Evolutionary conservation across 2,329 filamentous ascomycete species (phyloP).

Genomic region (Xylariaceae sp.): DNA sequence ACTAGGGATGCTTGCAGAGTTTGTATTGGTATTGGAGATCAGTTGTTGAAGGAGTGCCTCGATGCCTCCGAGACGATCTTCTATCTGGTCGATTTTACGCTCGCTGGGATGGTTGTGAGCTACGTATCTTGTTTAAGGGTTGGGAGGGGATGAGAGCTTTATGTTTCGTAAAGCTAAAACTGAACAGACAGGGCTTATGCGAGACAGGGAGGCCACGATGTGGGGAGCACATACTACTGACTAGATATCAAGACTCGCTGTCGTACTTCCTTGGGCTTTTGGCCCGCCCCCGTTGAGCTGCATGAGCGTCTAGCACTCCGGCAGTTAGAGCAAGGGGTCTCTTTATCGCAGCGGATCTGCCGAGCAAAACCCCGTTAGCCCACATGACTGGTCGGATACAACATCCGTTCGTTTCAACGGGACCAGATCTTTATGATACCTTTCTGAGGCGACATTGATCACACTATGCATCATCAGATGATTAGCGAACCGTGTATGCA

Average conservation of each 20-base stretch:
- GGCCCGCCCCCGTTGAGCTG: constrained; percentile 51
- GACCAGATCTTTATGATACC: constrained; percentile 14
- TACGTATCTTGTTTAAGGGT: no score
- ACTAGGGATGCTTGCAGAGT: no score
- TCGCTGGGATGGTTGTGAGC: constrained; percentile 35
- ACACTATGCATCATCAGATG: constrained; percentile 36
- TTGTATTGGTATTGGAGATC: constrained; percentile 1
- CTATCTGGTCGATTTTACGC: constrained; percentile 45
- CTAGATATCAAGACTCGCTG: constrained; percentile 57
- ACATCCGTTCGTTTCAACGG: constrained; percentile 4
- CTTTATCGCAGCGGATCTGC: constrained; percentile 57
- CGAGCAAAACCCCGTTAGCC: neutral
- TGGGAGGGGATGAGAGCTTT: neutral
- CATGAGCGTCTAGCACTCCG: constrained; percentile 49
- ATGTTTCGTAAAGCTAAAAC: constrained; percentile 1
- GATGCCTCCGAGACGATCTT: constrained; percentile 36
- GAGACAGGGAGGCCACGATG: neutral
- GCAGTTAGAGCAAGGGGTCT: constrained; percentile 56
- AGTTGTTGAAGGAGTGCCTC: constrained; percentile 36
- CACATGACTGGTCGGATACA: neutral
- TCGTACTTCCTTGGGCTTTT: constrained; percentile 51
- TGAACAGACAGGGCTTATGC: neutral
- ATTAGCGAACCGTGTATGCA: constrained; percentile 24
- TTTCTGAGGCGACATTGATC: constrained; percentile 38
- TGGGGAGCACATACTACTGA: constrained; percentile 48